Conservation (phyloP, 768 basidiomycete genomes). For the Podaxis sp. region DNA sequence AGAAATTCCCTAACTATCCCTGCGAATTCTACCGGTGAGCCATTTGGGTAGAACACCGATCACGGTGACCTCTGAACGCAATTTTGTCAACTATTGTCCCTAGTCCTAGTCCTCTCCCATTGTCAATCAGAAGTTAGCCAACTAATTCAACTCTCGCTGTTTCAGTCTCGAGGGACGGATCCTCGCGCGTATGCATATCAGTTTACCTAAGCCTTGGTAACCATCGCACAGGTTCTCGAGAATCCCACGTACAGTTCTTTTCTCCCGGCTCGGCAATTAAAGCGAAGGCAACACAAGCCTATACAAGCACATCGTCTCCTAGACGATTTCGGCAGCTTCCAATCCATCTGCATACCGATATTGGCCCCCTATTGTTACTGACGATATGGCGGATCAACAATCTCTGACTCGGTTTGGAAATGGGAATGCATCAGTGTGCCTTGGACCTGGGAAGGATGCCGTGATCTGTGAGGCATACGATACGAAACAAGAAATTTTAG, state of each 20-base stretch:
- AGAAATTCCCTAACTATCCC: background rate
- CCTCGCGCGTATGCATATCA: background rate
- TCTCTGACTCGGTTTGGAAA: background rate
- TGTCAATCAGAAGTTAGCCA: background rate
- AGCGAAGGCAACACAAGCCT: background rate
- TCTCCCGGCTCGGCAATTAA: background rate
- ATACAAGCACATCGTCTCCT: background rate
- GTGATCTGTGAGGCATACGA: background rate
- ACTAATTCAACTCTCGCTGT: background rate
- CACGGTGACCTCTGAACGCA: background rate
- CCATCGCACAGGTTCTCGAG: background rate
- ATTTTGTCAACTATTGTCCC: no score
- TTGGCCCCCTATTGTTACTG: no score
- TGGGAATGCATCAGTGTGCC: background rate
- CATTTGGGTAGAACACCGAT: background rate
- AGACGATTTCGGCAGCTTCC: background rate
- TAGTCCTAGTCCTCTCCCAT: background rate
- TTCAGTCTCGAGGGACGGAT: no score
- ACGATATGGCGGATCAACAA: background rate
- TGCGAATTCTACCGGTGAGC: background rate
- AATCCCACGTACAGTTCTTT: background rate
- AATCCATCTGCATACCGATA: no score
- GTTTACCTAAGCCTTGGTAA: background rate
- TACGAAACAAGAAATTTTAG: background rate
- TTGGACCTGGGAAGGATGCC: background rate